Base-by-base conservation (phyloP, 805 yeast species). In the Wickerhamomyces kurtzmanii region DNA sequence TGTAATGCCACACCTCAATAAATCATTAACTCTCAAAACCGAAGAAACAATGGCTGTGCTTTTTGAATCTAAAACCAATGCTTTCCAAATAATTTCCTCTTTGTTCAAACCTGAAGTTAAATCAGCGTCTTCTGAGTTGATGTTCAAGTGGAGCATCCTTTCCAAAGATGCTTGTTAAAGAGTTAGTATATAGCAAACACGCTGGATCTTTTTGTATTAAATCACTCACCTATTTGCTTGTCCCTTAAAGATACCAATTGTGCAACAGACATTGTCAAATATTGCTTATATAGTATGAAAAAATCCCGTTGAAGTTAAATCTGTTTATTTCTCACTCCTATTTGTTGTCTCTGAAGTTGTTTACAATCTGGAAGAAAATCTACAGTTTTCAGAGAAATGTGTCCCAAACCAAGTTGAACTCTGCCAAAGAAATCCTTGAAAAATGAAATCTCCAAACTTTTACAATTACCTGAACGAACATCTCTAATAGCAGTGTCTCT, bases 11-110 rank as follows among this genome's bases (percentile, higher is more conserved):
- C 84, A 82, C 40, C 79, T 74, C 41, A 91, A 65, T 39, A 91
- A 62, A 51, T 93, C 98, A 43, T 85, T 85, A 36, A 89, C 96
- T 33, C 97, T 65, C 31, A 91, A 57, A n/a, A 91, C 89, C 6
- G 94, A 81, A 3, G 96, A 86, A 6, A 91, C 71, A 23, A 91
- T 79, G 12, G 81, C 80, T 17, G 94, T 82, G 22, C 95, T 82
- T 33, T 75, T 70, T 22, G 64, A 52, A 51, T 91, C 99, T 39
- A 91, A 65, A 5, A 91, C 71, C 27, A 91, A 65, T 7, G 83
- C 94, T 48, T 91, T 91, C 99, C 98, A 91, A 17, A 78, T 65
- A 30, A 83, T 65, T 38, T 78, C 85, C 40, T 76, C 82, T 27
- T 63, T 69, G 34, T 67, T 68, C 13, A 67, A 56, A 6, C 77